Percentiles rank a stretch among this genome's conserved stretches.
phyloP scores from a whole-genome alignment of 352 stramenopile genomes.

The Globisporangium spinosum region DNA sequence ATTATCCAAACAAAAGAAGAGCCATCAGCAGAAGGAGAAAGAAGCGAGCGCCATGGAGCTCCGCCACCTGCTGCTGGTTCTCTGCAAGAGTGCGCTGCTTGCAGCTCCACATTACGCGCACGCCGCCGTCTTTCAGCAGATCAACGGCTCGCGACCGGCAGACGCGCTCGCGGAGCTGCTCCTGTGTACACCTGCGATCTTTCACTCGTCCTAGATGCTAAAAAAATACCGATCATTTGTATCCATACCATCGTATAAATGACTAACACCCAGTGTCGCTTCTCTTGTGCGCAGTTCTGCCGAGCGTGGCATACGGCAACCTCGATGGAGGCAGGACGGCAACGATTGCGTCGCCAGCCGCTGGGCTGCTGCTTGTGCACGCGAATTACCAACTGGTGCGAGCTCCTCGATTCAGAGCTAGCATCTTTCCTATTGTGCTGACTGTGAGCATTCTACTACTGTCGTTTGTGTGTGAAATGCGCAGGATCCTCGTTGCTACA shows the following conservation, averaged over 20 bases:
- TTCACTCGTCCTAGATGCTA: not conserved
- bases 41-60: not conserved
- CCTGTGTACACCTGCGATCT: not conserved
- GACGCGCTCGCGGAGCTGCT: constrained; percentile 6
- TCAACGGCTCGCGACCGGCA: not conserved
- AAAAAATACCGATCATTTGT: not conserved
- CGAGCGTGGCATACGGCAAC: constrained; percentile 49
- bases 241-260: not conserved
- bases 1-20: not conserved
- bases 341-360: constrained; percentile 35
- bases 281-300: constrained; percentile 30
- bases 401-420: not conserved
- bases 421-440: not conserved
- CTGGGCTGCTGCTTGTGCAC: constrained; percentile 42
- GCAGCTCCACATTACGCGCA: not conserved
- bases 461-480: not conserved
- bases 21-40: not conserved
- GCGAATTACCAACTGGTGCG: constrained; percentile 48
- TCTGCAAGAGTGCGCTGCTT: not conserved
- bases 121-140: constrained; percentile 8
- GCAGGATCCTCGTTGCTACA: constrained; percentile 55
- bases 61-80: not conserved
- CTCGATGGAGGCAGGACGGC: constrained; percentile 39
- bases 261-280: not conserved
- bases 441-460: not conserved